These are phyloP conservation scores for Penicillium cinerascens DNA, from an alignment of 495 filamentous ascomycete species.

Conservation along the genomic window DNA sequence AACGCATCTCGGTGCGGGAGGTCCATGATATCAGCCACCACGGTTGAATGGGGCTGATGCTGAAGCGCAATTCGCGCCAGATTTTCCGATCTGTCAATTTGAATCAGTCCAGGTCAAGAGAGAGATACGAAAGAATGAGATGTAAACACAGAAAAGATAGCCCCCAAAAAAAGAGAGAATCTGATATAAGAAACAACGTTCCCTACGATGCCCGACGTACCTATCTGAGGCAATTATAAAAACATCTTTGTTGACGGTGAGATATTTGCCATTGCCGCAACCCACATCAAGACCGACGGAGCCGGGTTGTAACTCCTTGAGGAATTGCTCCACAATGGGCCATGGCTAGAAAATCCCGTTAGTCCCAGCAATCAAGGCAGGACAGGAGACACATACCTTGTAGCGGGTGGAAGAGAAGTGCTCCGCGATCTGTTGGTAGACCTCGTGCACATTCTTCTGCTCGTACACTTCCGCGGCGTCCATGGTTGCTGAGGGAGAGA, in stretches of 20 bases:
- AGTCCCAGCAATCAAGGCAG: neutral
- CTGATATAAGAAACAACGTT: slow-evolving; percentile 1
- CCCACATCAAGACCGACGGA: slow-evolving; percentile 83
- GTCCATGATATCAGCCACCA: slow-evolving; percentile 68
- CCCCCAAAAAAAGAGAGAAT: slow-evolving; percentile 9
- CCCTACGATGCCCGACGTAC: slow-evolving; percentile 37
- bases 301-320: slow-evolving; percentile 61
- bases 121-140: slow-evolving; percentile 9
- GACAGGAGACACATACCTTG: slow-evolving; percentile 54
- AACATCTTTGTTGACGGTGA: slow-evolving; percentile 71
- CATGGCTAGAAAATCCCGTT: slow-evolving; percentile 61
- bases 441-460: slow-evolving; percentile 78
- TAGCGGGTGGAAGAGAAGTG: slow-evolving; percentile 95
- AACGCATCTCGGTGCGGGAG: slow-evolving; percentile 63
- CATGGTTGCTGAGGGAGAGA: slow-evolving; percentile 8
- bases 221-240: slow-evolving; percentile 88
- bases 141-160: slow-evolving; percentile 6
- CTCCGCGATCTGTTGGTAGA: slow-evolving; percentile 90
- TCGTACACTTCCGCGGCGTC: slow-evolving; percentile 59
- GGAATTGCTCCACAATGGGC: slow-evolving; percentile 85
- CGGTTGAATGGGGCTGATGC: slow-evolving; percentile 59
- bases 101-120: slow-evolving; percentile 17
- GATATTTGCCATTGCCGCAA: slow-evolving; percentile 96
- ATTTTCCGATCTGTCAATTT: slow-evolving; percentile 56
- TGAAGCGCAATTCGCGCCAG: slow-evolving; percentile 68